A percentile compares a stretch with the other conserved stretches of the same genome.
phyloP scores from a whole-genome alignment of 2,329 filamentous ascomycete genomes.

The Clonostachys byssicola region DNA sequence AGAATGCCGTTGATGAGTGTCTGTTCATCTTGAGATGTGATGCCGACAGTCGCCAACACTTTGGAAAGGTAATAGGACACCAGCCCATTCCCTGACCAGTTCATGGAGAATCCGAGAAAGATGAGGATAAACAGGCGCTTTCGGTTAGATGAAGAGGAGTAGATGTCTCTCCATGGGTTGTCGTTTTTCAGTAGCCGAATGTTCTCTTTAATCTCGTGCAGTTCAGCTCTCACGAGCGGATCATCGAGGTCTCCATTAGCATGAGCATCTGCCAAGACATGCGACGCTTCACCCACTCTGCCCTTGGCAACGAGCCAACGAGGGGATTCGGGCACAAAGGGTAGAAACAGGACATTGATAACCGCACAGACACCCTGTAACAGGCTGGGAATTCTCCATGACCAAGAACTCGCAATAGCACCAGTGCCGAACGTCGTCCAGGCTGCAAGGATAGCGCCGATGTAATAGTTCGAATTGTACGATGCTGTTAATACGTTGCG shows the following conservation, averaged over 20 bases:
- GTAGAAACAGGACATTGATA: background rate
- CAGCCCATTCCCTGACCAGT: no score
- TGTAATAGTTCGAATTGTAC: slow-evolving; percentile 22
- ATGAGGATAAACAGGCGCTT: no score
- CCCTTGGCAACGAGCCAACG: slow-evolving; percentile 23
- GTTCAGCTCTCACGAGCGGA: slow-evolving; percentile 32
- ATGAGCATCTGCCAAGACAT: slow-evolving; percentile 32
- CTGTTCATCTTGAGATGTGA: no score
- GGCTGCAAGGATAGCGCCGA: slow-evolving; percentile 8
- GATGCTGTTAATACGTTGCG: slow-evolving; percentile 14
- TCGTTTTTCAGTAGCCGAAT: no score
- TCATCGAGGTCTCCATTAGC: slow-evolving; percentile 31
- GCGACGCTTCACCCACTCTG: slow-evolving; percentile 23
- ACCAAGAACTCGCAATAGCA: slow-evolving; percentile 1
- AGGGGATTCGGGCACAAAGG: background rate
- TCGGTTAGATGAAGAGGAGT: no score
- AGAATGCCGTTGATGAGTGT: no score
- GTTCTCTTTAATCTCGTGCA: slow-evolving; percentile 26
- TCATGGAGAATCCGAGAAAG: no score
- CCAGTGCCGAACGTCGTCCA: slow-evolving; percentile 13
- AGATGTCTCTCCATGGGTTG: no score
- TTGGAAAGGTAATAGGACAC: no score
- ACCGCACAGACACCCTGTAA: slow-evolving; percentile 1
- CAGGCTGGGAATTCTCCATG: slow-evolving; percentile 4
- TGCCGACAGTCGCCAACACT: no score